Base-by-base conservation (phyloP, 495 filamentous ascomycete species). In the Corynascus novoguineensis region DNA sequence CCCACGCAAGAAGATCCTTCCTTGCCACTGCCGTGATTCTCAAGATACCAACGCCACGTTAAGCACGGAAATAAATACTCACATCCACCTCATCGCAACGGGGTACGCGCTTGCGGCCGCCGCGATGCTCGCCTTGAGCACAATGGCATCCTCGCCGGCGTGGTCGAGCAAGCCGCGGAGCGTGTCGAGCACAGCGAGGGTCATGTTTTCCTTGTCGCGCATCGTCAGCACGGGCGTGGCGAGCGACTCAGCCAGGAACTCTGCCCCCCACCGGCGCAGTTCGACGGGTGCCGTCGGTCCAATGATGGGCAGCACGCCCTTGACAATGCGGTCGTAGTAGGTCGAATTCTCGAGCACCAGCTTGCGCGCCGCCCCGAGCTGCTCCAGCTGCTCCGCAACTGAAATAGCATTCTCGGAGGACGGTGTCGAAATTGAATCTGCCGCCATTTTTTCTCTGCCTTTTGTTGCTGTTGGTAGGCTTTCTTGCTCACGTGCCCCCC, bases 231-330 rank as follows among this genome's bases (percentile, higher is more conserved):
- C 81, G 14, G 93, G 93, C 42, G 86, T 91, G 19, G 95, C 85
- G 72, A 99, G 96, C 4, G 91, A 89, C 76, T 99, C 93, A 37
- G 95, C 92, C 35, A 99, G 77, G 69, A 99, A 99, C 25, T 97
- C 90, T 22, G 91, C 84, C 22, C 91, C 95, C 95, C 95, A 99
- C 85, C 92, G 78, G 71, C 89, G 86, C 62, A 97, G 73, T 71
- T 95, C 89, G 19, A 96, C 70, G 38, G 78, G 77, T 42, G 86
- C 75, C 50, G 79, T 75, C n/a, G 86, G 81, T 29, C 86, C 86
- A 64, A 97, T 86, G 65, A 97, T 90, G 22, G 91, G 90, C 5
- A 97, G 79, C 54, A 96, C 89, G 25, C 88, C 89, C 68, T 87
- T 87, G 54, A 97, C 82, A 69, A 99, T 90, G 67, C 88, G 88